A percentile compares a stretch with the other conserved stretches of the same genome.
Conservation (phyloP, 345 rosid genomes). For the Lepidium aucheri region DNA sequence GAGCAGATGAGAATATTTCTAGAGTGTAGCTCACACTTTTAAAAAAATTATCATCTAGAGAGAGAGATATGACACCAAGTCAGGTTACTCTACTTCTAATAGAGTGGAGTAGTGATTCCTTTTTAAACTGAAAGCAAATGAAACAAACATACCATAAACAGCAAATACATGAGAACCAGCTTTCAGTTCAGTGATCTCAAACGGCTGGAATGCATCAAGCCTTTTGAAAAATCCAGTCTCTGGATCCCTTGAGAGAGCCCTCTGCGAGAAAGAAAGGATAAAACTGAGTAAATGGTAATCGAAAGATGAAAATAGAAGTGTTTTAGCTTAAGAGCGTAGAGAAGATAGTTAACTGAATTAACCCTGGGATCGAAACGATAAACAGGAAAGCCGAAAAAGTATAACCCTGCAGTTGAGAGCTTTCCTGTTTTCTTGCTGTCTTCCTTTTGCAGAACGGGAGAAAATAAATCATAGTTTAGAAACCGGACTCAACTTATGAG, state of each 20-base stretch:
- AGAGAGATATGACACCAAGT: slow-evolving; percentile 4
- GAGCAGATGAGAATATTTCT: slow-evolving; percentile 80
- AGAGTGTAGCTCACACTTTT: slow-evolving; percentile 80
- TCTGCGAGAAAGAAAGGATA: slow-evolving; percentile 25
- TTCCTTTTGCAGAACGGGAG: slow-evolving; percentile 43
- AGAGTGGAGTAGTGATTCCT: slow-evolving; percentile 1
- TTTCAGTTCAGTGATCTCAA: slow-evolving; percentile 82
- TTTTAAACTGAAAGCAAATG: neutral
- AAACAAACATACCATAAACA: slow-evolving; percentile 65
- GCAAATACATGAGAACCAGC: slow-evolving; percentile 84
- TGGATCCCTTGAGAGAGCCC: slow-evolving; percentile 81
- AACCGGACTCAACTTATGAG: neutral
- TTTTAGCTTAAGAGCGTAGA: neutral
- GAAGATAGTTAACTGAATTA: slow-evolving; percentile 49
- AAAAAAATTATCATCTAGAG: slow-evolving; percentile 85
- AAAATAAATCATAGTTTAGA: neutral
- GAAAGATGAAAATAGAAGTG: neutral
- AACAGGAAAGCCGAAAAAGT: slow-evolving; percentile 89
- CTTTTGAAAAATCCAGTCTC: slow-evolving; percentile 85
- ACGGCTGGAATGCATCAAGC: slow-evolving; percentile 92
- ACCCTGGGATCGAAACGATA: slow-evolving; percentile 71
- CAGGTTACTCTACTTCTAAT: neutral
- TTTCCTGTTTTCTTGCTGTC: slow-evolving; percentile 77
- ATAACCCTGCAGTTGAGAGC: slow-evolving; percentile 80
- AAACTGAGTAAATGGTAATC: slow-evolving; percentile 12